A percentile compares a stretch with the other conserved stretches of the same genome.
These are phyloP conservation scores for Trichosporon coremiiforme DNA, from an alignment of 1,284 basidiomycete species.

Conservation along the genomic window DNA sequence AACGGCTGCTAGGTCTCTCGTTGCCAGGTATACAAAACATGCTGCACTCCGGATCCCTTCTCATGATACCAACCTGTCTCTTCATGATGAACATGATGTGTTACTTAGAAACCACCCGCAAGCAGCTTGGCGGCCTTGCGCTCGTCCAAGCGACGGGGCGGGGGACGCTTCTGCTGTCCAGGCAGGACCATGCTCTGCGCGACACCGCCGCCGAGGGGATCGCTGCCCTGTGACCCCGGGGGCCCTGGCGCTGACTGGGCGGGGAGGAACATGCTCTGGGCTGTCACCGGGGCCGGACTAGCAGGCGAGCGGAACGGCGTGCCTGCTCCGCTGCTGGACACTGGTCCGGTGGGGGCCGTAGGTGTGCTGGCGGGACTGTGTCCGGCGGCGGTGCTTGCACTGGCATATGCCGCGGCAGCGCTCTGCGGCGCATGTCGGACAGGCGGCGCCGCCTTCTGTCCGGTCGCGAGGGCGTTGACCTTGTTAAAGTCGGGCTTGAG, in stretches of 20 bases:
- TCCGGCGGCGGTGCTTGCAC: neutral
- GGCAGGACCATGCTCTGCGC: conserved; percentile 52
- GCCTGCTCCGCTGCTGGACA: neutral
- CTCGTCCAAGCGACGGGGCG: conserved; percentile 46
- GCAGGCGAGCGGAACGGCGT: conserved; percentile 13
- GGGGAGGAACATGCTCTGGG: conserved; percentile 53
- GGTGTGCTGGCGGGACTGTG: neutral
- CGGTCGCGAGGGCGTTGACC: conserved; percentile 34
- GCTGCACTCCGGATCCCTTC: neutral
- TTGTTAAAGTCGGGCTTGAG: conserved; percentile 69
- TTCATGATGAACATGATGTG: neutral
- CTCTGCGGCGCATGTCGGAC: neutral
- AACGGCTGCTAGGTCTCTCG: neutral
- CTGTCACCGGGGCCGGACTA: conserved; percentile 25
- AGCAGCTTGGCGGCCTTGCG: conserved; percentile 53
- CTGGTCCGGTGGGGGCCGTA: neutral
- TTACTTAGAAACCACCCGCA: conserved; percentile 49
- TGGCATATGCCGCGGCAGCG: conserved; percentile 6
- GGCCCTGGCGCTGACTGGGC: conserved; percentile 27
- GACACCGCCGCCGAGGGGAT: conserved; percentile 35
- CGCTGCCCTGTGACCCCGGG: conserved; percentile 6
- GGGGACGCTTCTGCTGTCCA: conserved; percentile 34
- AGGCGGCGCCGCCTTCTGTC: neutral
- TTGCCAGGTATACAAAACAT: conserved; percentile 3
- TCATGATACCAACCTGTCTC: neutral